Conservation (phyloP, 768 basidiomycete genomes). For the Podaxis carcinomalis region DNA sequence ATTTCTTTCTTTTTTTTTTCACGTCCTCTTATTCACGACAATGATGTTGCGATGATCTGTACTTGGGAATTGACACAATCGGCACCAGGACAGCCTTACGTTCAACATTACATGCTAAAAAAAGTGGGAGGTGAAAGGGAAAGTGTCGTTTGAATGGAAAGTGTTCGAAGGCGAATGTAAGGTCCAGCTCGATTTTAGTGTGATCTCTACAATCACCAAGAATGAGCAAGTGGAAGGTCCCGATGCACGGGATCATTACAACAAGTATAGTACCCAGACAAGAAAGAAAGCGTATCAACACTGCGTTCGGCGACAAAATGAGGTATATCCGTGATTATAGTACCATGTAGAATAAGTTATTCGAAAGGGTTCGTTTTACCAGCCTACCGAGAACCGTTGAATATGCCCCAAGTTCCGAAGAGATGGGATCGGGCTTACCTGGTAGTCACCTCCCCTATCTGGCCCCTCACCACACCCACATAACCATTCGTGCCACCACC, state of each 20-base stretch:
- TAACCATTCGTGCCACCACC: conserved; percentile 88
- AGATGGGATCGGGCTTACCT: conserved; percentile 39
- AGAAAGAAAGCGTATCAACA: not conserved
- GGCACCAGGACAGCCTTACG: not conserved
- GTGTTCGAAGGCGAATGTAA: not conserved
- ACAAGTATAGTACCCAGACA: not conserved
- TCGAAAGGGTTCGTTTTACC: conserved; percentile 70
- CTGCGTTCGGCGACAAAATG: not conserved
- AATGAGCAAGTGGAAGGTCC: not conserved
- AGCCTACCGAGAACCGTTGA: conserved; percentile 38
- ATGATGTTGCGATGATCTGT: not conserved
- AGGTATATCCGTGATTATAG: not conserved
- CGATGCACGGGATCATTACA: not conserved
- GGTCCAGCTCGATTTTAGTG: not conserved
- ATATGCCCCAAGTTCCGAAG: not conserved
- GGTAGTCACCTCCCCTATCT: conserved; percentile 66
- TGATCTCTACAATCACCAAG: not conserved
- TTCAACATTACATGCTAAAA: not conserved
- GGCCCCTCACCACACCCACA: conserved; percentile 77
- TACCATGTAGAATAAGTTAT: conserved; percentile 19
- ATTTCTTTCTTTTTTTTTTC: not conserved
- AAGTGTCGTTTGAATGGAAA: not conserved
- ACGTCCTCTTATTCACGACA: not conserved
- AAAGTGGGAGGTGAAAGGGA: not conserved
- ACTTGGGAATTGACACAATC: not conserved